A percentile compares a stretch with the other conserved stretches of the same genome.
Evolutionary conservation across 2,329 filamentous ascomycete species (phyloP).

Genomic region (Neofusicoccum cordaticola): DNA sequence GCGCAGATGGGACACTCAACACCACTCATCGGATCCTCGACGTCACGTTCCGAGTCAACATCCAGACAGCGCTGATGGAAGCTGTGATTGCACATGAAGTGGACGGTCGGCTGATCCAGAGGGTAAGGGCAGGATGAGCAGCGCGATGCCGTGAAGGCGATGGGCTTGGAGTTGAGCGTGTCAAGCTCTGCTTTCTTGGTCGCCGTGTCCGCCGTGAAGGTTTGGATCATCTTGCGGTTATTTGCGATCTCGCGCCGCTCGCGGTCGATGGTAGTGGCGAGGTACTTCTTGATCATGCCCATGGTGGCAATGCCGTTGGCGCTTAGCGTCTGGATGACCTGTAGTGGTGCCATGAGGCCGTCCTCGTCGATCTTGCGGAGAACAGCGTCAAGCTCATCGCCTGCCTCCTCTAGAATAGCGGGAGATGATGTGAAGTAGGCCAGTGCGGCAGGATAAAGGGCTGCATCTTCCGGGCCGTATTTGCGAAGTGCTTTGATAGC

Average conservation of each 20-base stretch:
- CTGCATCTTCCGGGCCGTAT: slow-evolving; percentile 87
- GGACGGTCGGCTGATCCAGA: slow-evolving; percentile 84
- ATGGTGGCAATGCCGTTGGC: slow-evolving; percentile 84
- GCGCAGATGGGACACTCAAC: slow-evolving; percentile 86
- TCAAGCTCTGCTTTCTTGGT: slow-evolving; percentile 74
- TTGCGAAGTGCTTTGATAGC: slow-evolving; percentile 87
- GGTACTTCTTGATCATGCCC: slow-evolving; percentile 94
- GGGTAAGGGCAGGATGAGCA: slow-evolving; percentile 77
- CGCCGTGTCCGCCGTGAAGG: slow-evolving; percentile 80
- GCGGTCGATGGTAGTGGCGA: slow-evolving; percentile 81
- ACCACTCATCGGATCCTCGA: slow-evolving; percentile 52
- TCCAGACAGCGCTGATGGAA: slow-evolving; percentile 92
- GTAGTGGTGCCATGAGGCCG: slow-evolving; percentile 88
- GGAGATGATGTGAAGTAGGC: slow-evolving; percentile 89
- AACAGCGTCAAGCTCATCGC: slow-evolving; percentile 75
- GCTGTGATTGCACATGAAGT: slow-evolving; percentile 95
- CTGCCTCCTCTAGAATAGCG: slow-evolving; percentile 78
- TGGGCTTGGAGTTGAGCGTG: slow-evolving; percentile 74
- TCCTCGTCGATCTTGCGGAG: slow-evolving; percentile 85
- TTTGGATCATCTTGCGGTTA: slow-evolving; percentile 80
- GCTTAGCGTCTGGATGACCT: slow-evolving; percentile 89
- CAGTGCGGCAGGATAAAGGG: slow-evolving; percentile 86
- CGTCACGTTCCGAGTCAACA: slow-evolving; percentile 51
- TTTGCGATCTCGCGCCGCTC: slow-evolving; percentile 80
- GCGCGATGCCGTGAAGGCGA: slow-evolving; percentile 84